Conservation (phyloP, 306 rosid genomes). For the Spatholobus suberectus region DNA sequence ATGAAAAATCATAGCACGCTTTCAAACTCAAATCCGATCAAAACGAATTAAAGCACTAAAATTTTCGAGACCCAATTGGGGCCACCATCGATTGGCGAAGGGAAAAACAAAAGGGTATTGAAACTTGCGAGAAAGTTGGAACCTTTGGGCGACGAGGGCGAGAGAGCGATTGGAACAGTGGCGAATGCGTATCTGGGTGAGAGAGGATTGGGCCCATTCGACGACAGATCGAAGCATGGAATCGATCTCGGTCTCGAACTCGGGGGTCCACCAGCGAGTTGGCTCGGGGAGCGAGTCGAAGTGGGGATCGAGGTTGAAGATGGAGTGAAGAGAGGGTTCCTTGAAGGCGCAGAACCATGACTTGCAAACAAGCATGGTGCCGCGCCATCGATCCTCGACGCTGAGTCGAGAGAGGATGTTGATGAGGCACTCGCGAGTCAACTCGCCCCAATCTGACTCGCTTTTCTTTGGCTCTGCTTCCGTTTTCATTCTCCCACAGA, state of each 20-base stretch:
- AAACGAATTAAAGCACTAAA: not conserved
- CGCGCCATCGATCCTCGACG: slow-evolving; percentile 73
- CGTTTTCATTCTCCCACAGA: slow-evolving; percentile 44
- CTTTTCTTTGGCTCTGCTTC: slow-evolving; percentile 27
- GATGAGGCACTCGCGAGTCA: slow-evolving; percentile 77
- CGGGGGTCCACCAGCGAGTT: slow-evolving; percentile 68
- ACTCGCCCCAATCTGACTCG: slow-evolving; percentile 71
- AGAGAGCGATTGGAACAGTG: slow-evolving; percentile 83
- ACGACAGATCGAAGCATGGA: slow-evolving; percentile 78
- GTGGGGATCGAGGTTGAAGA: slow-evolving; percentile 67
- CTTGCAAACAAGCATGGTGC: slow-evolving; percentile 78
- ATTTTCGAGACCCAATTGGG: not conserved
- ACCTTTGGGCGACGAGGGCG: slow-evolving; percentile 72
- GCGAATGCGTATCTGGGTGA: slow-evolving; percentile 63
- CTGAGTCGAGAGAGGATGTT: slow-evolving; percentile 77
- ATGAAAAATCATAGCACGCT: not conserved
- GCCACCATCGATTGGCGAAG: not conserved
- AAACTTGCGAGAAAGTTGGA: not conserved
- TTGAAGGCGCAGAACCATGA: slow-evolving; percentile 71
- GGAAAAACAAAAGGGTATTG: not conserved
- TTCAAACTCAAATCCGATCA: not conserved
- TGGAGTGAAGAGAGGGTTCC: slow-evolving; percentile 69
- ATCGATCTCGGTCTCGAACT: slow-evolving; percentile 70
- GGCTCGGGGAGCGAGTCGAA: slow-evolving; percentile 56
- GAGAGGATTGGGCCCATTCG: slow-evolving; percentile 59